A percentile compares a stretch with the other conserved stretches of the same genome.
Evolutionary conservation across 2,329 filamentous ascomycete genomes (phyloP).

Genomic region (Botrytis galanthina): DNA sequence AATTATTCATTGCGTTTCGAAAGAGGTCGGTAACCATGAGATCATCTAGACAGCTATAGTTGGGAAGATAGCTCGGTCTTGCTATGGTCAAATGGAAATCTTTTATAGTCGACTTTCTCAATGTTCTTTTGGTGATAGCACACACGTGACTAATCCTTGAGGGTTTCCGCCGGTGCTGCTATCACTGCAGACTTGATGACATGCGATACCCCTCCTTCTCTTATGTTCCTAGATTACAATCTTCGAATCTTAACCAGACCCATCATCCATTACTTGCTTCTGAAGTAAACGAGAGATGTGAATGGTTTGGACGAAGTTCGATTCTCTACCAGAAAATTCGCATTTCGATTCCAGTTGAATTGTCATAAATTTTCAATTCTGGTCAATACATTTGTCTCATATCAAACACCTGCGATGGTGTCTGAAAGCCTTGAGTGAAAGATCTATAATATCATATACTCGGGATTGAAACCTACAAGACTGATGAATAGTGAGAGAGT

Average conservation of each 20-base stretch:
- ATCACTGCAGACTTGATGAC: not conserved
- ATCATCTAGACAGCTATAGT: not conserved
- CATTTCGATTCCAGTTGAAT: not conserved
- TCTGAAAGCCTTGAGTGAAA: fast-evolving
- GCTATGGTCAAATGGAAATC: not conserved
- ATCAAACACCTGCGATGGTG: not conserved
- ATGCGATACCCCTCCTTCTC: not conserved
- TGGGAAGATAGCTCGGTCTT: not conserved
- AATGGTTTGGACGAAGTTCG: not conserved
- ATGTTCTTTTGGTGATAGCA: not conserved
- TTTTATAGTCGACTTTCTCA: not conserved
- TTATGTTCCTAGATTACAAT: not conserved
- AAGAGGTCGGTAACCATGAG: not conserved
- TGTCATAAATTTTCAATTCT: not conserved
- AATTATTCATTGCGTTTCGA: not conserved
- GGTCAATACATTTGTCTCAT: not conserved
- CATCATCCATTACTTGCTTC: not conserved
- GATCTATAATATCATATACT: not conserved
- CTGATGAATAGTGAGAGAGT: fast-evolving
- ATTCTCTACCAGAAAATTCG: not conserved
- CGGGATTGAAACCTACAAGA: not conserved
- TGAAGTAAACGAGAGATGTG: not conserved
- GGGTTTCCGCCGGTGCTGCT: not conserved
- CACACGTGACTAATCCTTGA: too few species aligned
- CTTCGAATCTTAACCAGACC: not conserved